These are phyloP conservation scores for Fraxinus floribunda DNA, from an alignment of 305 asterid species.

Conservation along the genomic window DNA sequence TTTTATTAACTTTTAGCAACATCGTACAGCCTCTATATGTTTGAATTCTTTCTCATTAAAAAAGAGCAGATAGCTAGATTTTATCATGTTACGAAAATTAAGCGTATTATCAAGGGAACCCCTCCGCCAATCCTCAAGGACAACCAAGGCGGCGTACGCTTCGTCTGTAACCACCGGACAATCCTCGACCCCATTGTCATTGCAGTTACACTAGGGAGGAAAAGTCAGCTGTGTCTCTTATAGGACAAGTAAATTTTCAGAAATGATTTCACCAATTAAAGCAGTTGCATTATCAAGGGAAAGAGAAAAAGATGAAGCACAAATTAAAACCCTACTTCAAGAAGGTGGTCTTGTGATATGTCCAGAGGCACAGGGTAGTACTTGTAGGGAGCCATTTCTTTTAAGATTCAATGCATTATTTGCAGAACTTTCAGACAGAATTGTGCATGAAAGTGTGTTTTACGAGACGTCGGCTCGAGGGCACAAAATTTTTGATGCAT, in stretches of 20 bases:
- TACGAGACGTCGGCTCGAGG: slow-evolving; percentile 87
- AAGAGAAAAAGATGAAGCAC: slow-evolving; percentile 70
- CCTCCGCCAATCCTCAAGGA: slow-evolving; percentile 72
- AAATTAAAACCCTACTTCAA: slow-evolving; percentile 55
- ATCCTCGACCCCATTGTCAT: slow-evolving; percentile 80
- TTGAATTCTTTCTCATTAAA: too few species aligned
- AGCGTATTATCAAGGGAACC: not conserved
- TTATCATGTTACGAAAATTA: too few species aligned
- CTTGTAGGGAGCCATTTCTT: slow-evolving; percentile 77
- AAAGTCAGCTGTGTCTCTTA: slow-evolving; percentile 86
- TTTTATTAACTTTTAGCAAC: too few species aligned
- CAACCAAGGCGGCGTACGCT: slow-evolving; percentile 62
- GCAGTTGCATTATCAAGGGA: slow-evolving; percentile 80
- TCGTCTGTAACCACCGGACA: slow-evolving; percentile 89
- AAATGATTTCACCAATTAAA: slow-evolving; percentile 75
- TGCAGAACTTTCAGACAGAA: slow-evolving; percentile 76
- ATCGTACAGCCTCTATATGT: too few species aligned
- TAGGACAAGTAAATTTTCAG: slow-evolving; percentile 80
- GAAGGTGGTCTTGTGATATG: slow-evolving; percentile 84
- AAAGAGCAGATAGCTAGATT: too few species aligned
- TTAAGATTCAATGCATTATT: slow-evolving; percentile 79
- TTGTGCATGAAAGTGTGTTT: slow-evolving; percentile 76
- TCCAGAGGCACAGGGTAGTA: slow-evolving; percentile 69
- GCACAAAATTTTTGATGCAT: slow-evolving; percentile 67
- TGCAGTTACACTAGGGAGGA: slow-evolving; percentile 75